Evolutionary conservation across 2,329 filamentous ascomycete species (phyloP), one percentile per base, ranked within the genome.

Genomic region (Epichloe festucae): DNA sequence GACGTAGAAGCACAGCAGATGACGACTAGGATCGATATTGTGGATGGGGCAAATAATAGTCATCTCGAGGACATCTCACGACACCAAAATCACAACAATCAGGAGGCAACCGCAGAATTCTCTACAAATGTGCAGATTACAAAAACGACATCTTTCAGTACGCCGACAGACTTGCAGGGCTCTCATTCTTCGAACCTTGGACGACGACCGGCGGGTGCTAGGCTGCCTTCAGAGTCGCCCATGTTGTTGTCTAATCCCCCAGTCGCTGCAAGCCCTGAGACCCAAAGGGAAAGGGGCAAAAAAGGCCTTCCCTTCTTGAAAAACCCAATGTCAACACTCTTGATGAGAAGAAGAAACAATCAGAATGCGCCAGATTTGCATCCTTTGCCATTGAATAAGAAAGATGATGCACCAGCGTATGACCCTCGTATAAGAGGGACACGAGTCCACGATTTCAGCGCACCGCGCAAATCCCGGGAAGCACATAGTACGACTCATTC

Each of bases 381-480:
- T 1, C 67, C 71, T 1, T 58, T 74, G 21, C 69, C 74, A 0
- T 58, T 73, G 31, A 57, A 67, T 45, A 65, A 67, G 21, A 62
- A 64, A 7, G 57, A 63, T 0, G 70, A 73, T 14, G 74, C 75
- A 57, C 71, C 73, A 5, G 64, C 66, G 19, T 82, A 83, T 57
- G 81, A 84, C 58, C 81, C 81, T 17, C 73, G 79, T 10, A 85
- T 85, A 56, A 74, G 73, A 59, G 82, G 78, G 47, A 85, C 77
- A 7, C 71, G 74, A 46, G 74, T 84, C 48, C 82, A 85, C 61
- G 82, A 81, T 62, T 85, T 83, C 58, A 84, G 79, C 59, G 79
- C 77, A 0, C 81, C 80, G 1, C 70, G 79, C 48, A 72, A 52
- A 40, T 41, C 48, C 39, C 49, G 45, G 21, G 48, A 46, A 41